Base-by-base conservation (phyloP, 2,329 filamentous ascomycete species). In the Stemphylium vesicarium region DNA sequence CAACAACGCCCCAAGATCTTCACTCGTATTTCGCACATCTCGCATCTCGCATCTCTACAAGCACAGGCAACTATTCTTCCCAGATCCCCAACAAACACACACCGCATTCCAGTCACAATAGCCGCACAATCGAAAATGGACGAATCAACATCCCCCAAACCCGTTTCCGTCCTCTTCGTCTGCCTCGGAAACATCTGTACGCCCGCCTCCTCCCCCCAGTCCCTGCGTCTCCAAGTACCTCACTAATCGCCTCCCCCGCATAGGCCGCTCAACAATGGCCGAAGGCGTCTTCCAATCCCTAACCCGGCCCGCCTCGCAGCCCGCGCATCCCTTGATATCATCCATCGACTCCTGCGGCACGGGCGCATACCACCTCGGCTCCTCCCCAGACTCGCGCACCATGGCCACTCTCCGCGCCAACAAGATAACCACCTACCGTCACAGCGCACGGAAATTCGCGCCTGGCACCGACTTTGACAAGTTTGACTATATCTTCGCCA, bases 111-210 rank as follows among this genome's bases (percentile, higher is more conserved):
- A 22, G 4, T 24, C 38, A 16, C 32, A 12, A 7, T 4, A 2
- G 38, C 6, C 26, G 16, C 31, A 16, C 26, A 22, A 15, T 31
- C 33, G 37, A 11, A 22, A 49, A 58, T 58, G 56, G 40, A 33
- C 35, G 56, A 52, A 20, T 26, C 52, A 4, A 45, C 48, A 6
- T 54, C 66, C 24, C 57, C 62, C n/a, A 70, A 67, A 47, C 70
- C 73, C 69, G 83, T 85, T 67, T 89, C 85, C 71, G 89, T 98
- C 33, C 85, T 98, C 47, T 98, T 98, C 73, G 94, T 98, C 66
- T 99, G 95, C 78, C 84, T 98, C 31, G 95, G 95, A 75, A 99
- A 99, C 77, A 98, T 98, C 71, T 99, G 92, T 84, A 70, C 80
- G 33, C 36, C 12, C 49, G 38, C 16, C 7, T 8, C 7, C 22